Evolutionary conservation across 306 rosid species (phyloP), one percentile per base, ranked within the genome.

Genomic region (Castanea crenata): DNA sequence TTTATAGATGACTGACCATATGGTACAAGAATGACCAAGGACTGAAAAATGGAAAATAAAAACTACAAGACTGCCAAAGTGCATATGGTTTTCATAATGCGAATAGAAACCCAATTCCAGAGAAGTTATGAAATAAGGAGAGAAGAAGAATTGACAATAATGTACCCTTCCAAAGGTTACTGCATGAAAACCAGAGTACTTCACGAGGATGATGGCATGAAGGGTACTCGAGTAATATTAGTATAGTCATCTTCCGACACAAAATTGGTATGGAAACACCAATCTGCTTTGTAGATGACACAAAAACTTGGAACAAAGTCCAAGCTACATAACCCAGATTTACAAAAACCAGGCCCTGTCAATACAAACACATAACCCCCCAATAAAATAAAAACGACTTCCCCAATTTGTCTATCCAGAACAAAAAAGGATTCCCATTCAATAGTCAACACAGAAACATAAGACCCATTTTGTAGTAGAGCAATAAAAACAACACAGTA

Each of bases 191-290:
- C 16, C 57, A 73, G 3, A n/a, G 31, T 56, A 19, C 8, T 74
- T 74, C 89, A 83, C n/a, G 79, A 75, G 74, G 46, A 55, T 46
- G 16, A 51, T 12, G 8, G 5, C 56, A 46, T 32, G 41, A 69
- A 65, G 77, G 83, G 71, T 8, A 35, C 46, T 32, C 7, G 2
- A 68, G 88, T 63, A 69, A 34, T 14, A 49, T 44, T 19, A 75
- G 75, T 93, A 55, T 88, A 11, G 92, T 91, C 98, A 93, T 81
- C 97, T 86, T 93, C 98, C 94, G 92, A 93, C 98, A 93, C 97
- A 91, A 72, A 81, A n/a, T 71, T 73, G 87, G 88, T 75, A 85
- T 49, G 11, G 21, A 3, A 75, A 55, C 31, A 44, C 89, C 86
- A 83, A 80, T 69, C 74, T 77, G 97, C 92, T 92, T 88, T 92